phyloP scores from a whole-genome alignment of 192 early-diverging fungal genomes.

The Backusella luteola region DNA sequence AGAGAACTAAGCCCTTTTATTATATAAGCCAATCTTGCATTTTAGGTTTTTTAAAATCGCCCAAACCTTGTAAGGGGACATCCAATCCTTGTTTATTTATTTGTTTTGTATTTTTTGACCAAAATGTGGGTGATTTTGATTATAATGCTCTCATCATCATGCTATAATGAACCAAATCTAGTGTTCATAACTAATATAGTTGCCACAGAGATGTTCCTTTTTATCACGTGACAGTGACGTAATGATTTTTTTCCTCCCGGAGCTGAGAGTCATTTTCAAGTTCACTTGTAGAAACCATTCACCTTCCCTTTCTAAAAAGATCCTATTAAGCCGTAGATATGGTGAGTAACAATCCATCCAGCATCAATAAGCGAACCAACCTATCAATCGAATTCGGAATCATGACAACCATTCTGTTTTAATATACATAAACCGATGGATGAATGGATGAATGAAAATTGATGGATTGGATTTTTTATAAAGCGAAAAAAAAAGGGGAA shows the following conservation, averaged over 20 bases:
- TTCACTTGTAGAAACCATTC: not conserved
- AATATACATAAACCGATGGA: not conserved
- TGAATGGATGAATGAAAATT: not conserved
- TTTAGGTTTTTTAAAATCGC: no score
- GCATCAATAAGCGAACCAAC: not conserved
- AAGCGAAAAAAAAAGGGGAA: not conserved
- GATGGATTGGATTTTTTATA: not conserved
- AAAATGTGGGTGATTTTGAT: no score
- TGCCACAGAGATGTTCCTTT: no score
- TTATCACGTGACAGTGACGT: not conserved
- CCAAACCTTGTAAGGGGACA: no score
- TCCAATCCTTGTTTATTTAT: no score
- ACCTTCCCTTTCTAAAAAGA: slow-evolving; percentile 4
- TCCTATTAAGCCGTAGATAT: slow-evolving; percentile 6
- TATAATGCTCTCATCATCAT: no score
- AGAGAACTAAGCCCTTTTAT: no score
- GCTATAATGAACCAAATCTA: no score
- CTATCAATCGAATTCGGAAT: not conserved
- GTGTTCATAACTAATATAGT: no score
- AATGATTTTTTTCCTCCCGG: not conserved
- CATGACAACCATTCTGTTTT: not conserved
- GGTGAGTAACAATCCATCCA: not conserved
- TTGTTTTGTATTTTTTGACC: no score
- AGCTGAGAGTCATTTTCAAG: not conserved
- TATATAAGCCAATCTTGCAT: no score